A percentile compares a stretch with the other conserved stretches of the same genome.
Evolutionary conservation across 1,284 basidiomycete species (phyloP).

Genomic region (Serendipita sp.): DNA sequence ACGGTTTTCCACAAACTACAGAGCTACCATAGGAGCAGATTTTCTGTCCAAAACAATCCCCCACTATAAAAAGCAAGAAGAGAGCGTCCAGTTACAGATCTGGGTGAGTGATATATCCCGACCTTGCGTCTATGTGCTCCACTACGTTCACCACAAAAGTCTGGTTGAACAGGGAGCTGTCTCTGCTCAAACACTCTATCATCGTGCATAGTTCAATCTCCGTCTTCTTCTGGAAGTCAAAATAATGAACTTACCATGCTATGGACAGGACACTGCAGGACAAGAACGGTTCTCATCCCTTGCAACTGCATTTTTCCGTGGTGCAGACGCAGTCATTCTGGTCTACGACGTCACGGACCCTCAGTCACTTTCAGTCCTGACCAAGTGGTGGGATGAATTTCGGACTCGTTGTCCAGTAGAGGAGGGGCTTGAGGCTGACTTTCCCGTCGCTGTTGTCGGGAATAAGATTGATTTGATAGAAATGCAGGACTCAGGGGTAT

Average conservation of each 20-base stretch:
- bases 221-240: slow-evolving; percentile 8
- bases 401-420: slow-evolving; percentile 48
- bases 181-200: too few relatives aligned
- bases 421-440: slow-evolving; percentile 40
- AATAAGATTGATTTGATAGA: slow-evolving; percentile 55
- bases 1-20: slow-evolving; percentile 57
- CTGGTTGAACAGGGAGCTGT: too few relatives aligned
- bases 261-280: slow-evolving; percentile 54
- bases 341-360: slow-evolving; percentile 63
- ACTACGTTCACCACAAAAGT: too few relatives aligned
- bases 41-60: slow-evolving; percentile 62
- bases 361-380: slow-evolving; percentile 40
- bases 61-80: slow-evolving; percentile 36
- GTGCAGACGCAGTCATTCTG: slow-evolving; percentile 66
- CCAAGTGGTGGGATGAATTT: slow-evolving; percentile 70
- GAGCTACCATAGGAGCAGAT: slow-evolving; percentile 73
- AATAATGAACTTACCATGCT: background rate
- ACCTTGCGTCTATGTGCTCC: too few relatives aligned
- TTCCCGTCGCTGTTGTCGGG: slow-evolving; percentile 62
- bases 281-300: slow-evolving; percentile 74
- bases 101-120: slow-evolving; percentile 39
- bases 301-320: slow-evolving; percentile 67
- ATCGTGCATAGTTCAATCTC: slow-evolving; percentile 11
- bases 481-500: slow-evolving; percentile 11
- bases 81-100: slow-evolving; percentile 55